phyloP scores from a whole-genome alignment of 2,329 filamentous ascomycete species.

The Fusarium ramigenum region DNA sequence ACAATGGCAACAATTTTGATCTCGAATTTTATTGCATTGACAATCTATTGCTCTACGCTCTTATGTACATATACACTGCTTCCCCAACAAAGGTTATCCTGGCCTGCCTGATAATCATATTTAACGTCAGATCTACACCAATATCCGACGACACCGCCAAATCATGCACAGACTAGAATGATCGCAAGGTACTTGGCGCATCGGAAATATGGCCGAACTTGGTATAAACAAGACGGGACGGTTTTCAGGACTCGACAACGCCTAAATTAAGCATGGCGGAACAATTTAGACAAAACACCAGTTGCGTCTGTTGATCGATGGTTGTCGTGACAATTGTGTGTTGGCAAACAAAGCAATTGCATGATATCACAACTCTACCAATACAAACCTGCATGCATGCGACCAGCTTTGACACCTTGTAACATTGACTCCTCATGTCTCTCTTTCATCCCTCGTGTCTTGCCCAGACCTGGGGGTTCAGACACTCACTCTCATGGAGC shows the following conservation, averaged over 20 bases:
- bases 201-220: slow-evolving; percentile 36
- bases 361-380: slow-evolving; percentile 8
- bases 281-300: slow-evolving; percentile 10
- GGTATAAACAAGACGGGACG: slow-evolving; percentile 14
- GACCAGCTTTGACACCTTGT: background rate
- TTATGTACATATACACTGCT: background rate
- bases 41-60: background rate
- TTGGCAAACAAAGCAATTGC: slow-evolving; percentile 18
- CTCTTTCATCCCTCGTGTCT: slow-evolving; percentile 29
- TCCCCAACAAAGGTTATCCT: background rate
- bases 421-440: background rate
- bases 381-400: slow-evolving; percentile 15
- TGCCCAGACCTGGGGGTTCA: slow-evolving; percentile 20
- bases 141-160: slow-evolving; percentile 34
- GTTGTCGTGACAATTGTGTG: slow-evolving; percentile 40
- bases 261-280: slow-evolving; percentile 10
- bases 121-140: slow-evolving; percentile 29
- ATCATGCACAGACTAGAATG: slow-evolving; percentile 30
- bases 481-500: slow-evolving; percentile 16
- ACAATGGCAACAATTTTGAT: slow-evolving; percentile 1
- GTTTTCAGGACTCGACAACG: slow-evolving; percentile 12
- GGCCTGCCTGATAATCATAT: background rate
- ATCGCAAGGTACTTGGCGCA: slow-evolving; percentile 24
- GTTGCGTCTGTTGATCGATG: slow-evolving; percentile 2
- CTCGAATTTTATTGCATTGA: background rate